phyloP scores from a whole-genome alignment of 148 eudicot genomes.

The Bassia scoparia region DNA sequence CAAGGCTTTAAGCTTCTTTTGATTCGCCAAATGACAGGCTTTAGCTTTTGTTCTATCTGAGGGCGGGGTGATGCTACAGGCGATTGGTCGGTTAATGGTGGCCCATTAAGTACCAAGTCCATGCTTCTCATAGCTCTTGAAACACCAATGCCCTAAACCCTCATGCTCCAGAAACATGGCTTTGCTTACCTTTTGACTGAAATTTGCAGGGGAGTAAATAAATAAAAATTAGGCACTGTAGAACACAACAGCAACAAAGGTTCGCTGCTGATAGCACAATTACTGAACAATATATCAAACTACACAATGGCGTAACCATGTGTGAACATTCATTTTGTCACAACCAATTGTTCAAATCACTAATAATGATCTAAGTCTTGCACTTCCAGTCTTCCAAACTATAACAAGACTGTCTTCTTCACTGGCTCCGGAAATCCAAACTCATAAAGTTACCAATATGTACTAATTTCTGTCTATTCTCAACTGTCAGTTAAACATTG shows the following conservation, averaged over 20 bases:
- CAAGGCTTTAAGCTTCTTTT: constrained; percentile 28
- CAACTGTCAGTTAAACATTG: not conserved
- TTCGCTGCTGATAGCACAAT: not conserved
- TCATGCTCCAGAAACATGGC: constrained; percentile 94
- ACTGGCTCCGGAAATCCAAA: not conserved
- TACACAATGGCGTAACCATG: no score
- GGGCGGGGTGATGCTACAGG: constrained; percentile 33
- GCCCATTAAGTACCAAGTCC: constrained; percentile 33
- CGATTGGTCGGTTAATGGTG: constrained; percentile 40
- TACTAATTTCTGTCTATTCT: not conserved
- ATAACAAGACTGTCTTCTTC: not conserved
- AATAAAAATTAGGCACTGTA: not conserved
- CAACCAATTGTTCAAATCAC: not conserved
- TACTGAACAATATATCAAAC: not conserved
- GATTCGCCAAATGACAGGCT: constrained; percentile 18
- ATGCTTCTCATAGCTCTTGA: constrained; percentile 66
- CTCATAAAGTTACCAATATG: not conserved
- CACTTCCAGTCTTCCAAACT: not conserved
- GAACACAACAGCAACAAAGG: not conserved
- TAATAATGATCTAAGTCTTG: not conserved
- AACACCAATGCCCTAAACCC: constrained; percentile 90
- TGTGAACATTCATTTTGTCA: not conserved
- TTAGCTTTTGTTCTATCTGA: constrained; percentile 20
- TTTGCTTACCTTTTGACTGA: constrained; percentile 95
- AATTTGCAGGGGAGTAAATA: no score